A percentile compares a stretch with the other conserved stretches of the same genome.
These are phyloP conservation scores for Penicillium pancosmium DNA, from an alignment of 495 filamentous ascomycete species.

Conservation along the genomic window DNA sequence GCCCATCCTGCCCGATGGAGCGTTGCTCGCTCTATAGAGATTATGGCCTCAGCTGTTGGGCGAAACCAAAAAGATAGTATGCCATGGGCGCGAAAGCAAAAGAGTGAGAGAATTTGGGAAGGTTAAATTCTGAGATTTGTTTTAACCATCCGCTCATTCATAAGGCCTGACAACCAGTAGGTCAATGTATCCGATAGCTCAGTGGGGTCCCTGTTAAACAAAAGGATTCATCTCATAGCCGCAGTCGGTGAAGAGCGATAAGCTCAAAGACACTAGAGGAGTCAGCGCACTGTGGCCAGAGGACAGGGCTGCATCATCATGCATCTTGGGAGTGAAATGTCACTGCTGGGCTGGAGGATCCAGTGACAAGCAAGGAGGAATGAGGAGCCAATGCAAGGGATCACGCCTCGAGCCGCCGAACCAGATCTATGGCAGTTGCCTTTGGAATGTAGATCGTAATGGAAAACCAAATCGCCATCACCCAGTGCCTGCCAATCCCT, in stretches of 20 bases:
- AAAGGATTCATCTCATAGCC: slow-evolving; percentile 1
- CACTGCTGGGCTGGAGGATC: slow-evolving; percentile 16
- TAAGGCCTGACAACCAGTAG: not conserved
- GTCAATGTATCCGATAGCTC: not conserved
- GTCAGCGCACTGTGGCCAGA: slow-evolving; percentile 5
- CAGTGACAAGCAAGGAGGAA: slow-evolving; percentile 30
- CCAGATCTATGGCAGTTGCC: slow-evolving; percentile 27
- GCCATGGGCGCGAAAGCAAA: not conserved
- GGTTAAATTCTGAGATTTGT: not conserved
- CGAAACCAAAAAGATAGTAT: not conserved
- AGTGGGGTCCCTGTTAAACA: not conserved
- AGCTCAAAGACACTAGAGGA: slow-evolving; percentile 8
- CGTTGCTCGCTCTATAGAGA: not conserved
- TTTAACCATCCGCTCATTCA: not conserved
- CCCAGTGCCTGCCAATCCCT: not conserved
- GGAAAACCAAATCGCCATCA: not conserved
- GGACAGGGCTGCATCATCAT: slow-evolving; percentile 19
- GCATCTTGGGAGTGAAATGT: slow-evolving; percentile 22
- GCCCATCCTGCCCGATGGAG: slow-evolving; percentile 32
- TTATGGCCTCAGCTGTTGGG: slow-evolving; percentile 1
- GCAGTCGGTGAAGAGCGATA: slow-evolving; percentile 20
- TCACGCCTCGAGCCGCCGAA: slow-evolving; percentile 11
- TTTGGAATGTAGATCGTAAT: slow-evolving; percentile 32
- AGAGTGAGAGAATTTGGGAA: not conserved
- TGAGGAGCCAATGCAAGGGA: slow-evolving; percentile 29